Conservation (phyloP, 495 filamentous ascomycete genomes). For the Hypoxylon crocopeplum region DNA sequence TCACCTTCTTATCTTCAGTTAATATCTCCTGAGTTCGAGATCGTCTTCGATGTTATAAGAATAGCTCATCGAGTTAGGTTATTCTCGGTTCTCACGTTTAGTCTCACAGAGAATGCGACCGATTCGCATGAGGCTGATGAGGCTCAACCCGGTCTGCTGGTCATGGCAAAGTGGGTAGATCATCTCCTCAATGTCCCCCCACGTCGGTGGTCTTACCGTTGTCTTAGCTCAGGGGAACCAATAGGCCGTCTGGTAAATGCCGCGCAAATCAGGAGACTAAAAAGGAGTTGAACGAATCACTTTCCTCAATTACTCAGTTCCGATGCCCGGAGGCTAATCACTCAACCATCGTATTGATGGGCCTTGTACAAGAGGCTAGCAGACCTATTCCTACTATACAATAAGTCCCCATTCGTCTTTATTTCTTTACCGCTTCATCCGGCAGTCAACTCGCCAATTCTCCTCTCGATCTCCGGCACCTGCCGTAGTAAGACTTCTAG, state of each 20-base stretch:
- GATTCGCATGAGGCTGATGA: neutral
- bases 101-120: neutral
- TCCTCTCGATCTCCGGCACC: conserved; percentile 85
- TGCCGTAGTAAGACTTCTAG: conserved; percentile 82
- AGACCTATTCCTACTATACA: conserved; percentile 14
- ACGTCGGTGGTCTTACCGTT: neutral
- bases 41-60: too few relatives aligned
- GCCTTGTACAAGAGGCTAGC: conserved; percentile 10
- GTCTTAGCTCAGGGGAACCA: neutral
- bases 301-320: too few relatives aligned
- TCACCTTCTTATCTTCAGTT: neutral
- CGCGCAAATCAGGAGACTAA: neutral
- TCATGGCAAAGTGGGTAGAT: neutral
- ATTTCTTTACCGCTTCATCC: conserved; percentile 21
- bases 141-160: neutral
- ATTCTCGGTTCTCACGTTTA: too few relatives aligned
- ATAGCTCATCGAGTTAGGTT: too few relatives aligned
- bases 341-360: conserved; percentile 1
- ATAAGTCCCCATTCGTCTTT: neutral
- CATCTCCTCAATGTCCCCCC: neutral
- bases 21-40: too few relatives aligned
- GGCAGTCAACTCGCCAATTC: conserved; percentile 77
- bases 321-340: too few relatives aligned
- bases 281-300: neutral
- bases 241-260: neutral